Evolutionary conservation across 2,329 filamentous ascomycete genomes (phyloP).

Genomic region (Colletotrichum trifolii): DNA sequence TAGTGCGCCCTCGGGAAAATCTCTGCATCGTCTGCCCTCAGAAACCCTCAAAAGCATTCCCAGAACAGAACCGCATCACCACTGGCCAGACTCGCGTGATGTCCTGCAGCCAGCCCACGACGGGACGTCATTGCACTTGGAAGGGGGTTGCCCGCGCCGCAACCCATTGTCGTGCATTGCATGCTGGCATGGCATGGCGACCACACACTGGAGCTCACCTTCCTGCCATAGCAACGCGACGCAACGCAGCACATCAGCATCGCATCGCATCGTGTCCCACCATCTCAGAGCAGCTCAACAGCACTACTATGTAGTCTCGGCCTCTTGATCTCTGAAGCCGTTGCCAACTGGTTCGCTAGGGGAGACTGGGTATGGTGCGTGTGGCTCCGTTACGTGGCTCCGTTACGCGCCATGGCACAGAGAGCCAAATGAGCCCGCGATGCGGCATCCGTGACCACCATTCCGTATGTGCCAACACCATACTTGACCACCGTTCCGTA

Average conservation of each 20-base stretch:
- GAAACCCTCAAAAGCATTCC: neutral
- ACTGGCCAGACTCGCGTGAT: slow-evolving; percentile 29
- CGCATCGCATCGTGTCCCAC: slow-evolving; percentile 13
- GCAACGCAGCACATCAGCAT: neutral
- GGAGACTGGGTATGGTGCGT: no score
- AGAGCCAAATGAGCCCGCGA: no score
- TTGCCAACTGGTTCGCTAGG: no score
- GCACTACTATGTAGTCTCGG: no score
- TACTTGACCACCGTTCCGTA: no score
- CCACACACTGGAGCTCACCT: slow-evolving; percentile 19
- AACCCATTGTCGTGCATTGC: slow-evolving; percentile 33
- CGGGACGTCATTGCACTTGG: slow-evolving; percentile 30
- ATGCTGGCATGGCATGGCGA: slow-evolving; percentile 28
- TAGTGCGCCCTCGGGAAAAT: no score
- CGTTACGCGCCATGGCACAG: no score
- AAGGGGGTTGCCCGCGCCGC: slow-evolving; percentile 25
- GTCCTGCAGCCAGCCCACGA: slow-evolving; percentile 25
- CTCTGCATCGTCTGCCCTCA: no score
- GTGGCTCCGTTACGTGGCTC: no score
- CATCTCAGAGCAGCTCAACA: neutral
- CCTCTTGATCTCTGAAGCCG: no score
- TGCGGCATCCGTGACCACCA: neutral
- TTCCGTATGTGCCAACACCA: no score
- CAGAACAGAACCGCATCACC: slow-evolving; percentile 12
- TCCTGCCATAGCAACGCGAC: neutral